Base-by-base conservation (phyloP, 768 basidiomycete genomes). In the Mycena crocata region DNA sequence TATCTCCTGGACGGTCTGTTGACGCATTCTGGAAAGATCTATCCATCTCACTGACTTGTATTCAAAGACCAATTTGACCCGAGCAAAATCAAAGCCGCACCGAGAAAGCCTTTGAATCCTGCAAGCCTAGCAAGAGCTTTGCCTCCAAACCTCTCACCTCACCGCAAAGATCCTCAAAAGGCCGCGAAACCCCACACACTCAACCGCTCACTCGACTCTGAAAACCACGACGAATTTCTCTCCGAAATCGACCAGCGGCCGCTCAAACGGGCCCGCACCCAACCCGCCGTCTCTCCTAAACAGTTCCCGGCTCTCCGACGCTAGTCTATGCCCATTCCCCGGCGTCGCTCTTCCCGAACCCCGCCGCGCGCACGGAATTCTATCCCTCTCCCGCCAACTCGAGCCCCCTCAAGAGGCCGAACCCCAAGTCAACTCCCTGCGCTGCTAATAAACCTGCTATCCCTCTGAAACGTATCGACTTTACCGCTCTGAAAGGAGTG, bases 401-500 rank as follows among this genome's bases (percentile, higher is more conserved):
- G 52, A 62, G 59, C 34, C 66, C 55, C 15, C 52, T 44, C 32
- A 46, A 57, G 49, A 39, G 35, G 19, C 55, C 45, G 59, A 42
- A 30, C 32, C 23, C 46, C 30, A 44, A 35, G n/a, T 28, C 32
- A 12, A 35, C 28, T 19, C 56, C 48, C 30, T 48, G n/a, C 13
- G 44, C 55, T 31, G 32, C 3, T 19, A n/a, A n/a, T n/a, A 24
- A 51, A 5, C 46, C 50, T n/a, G 37, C 8, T 17, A 3, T 23
- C 32, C 31, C 45, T 8, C 31, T 49, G 37, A 48, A 19, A 1
- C 59, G 49, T 49, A 61, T 61, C 28, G 49, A 66, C 50, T 59
- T 66, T 24, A 46, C 51, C 30, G 66, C 70, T 91, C 83, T 66
- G 85, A 81, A 82, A 92, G 91, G 79, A 93, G 84, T 57, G 90